A percentile compares a stretch with the other conserved stretches of the same genome.
Conservation (phyloP, 176 grass and related monocot species). For the Juncus inflexus region DNA sequence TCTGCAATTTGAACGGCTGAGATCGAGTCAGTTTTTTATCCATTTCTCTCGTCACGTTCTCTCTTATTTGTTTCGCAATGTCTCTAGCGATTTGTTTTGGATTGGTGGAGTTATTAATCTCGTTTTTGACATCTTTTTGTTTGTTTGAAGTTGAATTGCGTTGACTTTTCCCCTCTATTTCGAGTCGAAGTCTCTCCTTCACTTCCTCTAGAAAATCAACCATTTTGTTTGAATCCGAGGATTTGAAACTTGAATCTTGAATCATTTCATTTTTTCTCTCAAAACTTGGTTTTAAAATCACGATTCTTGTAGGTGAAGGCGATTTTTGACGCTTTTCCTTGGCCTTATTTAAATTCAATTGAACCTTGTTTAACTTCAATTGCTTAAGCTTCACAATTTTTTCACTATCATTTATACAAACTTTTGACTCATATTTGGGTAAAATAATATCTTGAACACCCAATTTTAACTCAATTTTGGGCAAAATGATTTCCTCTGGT, state of each 20-base stretch:
- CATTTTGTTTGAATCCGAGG: constrained; percentile 35
- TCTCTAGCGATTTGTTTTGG: constrained; percentile 41
- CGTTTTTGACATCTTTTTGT: constrained; percentile 5
- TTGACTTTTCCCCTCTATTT: constrained; percentile 30
- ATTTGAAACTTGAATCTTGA: constrained; percentile 12
- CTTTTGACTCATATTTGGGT: constrained; percentile 9
- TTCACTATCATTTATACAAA: neutral
- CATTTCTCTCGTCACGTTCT: constrained; percentile 39
- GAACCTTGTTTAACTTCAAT: neutral
- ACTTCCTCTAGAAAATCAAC: constrained; percentile 61
- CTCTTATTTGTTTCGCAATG: constrained; percentile 52
- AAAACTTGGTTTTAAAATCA: constrained; percentile 55
- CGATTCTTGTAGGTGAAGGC: constrained; percentile 35
- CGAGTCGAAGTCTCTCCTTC: constrained; percentile 40
- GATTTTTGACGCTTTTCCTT: constrained; percentile 11
- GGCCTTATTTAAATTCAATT: constrained; percentile 7
- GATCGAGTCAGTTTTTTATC: constrained; percentile 39
- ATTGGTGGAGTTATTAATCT: constrained; percentile 14
- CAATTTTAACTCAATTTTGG: constrained; percentile 8
- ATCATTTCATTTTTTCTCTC: constrained; percentile 1
- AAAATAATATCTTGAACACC: neutral
- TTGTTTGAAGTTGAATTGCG: neutral
- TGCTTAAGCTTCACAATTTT: neutral
- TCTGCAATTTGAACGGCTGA: constrained; percentile 38
- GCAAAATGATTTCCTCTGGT: neutral